These are phyloP conservation scores for Aspergillus oerlinghausenensis DNA, from an alignment of 2,329 filamentous ascomycete genomes.

Conservation along the genomic window DNA sequence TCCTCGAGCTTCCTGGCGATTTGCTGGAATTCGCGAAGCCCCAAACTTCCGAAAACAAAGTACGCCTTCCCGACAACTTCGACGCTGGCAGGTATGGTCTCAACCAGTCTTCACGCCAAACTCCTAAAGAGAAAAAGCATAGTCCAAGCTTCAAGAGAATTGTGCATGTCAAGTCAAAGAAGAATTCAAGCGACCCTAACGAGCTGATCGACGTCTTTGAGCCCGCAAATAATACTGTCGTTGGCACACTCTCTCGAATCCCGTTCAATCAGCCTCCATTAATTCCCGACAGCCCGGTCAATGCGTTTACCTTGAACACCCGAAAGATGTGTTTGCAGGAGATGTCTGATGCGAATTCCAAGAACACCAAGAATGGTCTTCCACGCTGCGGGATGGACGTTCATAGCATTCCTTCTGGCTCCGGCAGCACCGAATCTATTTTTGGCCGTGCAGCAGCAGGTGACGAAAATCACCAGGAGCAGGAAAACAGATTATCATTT, in stretches of 20 bases:
- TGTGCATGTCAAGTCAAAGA: background rate
- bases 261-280: constrained; percentile 17
- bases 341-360: background rate
- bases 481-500: constrained; percentile 1
- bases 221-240: background rate
- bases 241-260: constrained; percentile 3
- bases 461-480: background rate
- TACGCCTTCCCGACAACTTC: constrained; percentile 6
- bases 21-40: background rate
- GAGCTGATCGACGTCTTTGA: constrained; percentile 13
- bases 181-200: background rate
- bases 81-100: constrained; percentile 16
- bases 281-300: constrained; percentile 7
- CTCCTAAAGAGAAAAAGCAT: background rate
- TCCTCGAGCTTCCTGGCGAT: constrained; percentile 1
- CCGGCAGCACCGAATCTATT: background rate
- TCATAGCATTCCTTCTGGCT: background rate
- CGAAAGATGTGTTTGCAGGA: background rate
- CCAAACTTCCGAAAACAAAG: constrained; percentile 1
- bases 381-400: background rate
- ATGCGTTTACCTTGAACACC: background rate
- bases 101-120: background rate
- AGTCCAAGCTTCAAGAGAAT: background rate
- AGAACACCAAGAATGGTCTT: background rate
- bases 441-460: background rate